These are phyloP conservation scores for Termitomyces sp. DNA, from an alignment of 768 basidiomycete genomes.

Conservation along the genomic window DNA sequence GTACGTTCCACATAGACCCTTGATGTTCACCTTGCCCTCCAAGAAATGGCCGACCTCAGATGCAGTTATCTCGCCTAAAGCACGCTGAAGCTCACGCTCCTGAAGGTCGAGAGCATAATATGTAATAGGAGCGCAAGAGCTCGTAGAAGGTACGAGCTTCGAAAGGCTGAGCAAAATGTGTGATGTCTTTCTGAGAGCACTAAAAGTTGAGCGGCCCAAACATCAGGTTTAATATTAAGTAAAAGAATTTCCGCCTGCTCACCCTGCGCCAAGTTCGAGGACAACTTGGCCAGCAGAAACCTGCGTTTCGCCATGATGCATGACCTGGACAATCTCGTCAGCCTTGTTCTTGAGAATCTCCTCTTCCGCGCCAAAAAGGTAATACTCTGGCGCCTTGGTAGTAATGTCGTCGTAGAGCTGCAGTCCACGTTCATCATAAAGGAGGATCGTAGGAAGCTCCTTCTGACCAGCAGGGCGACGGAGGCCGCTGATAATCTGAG, in stretches of 20 bases:
- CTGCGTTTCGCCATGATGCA: conserved; percentile 45
- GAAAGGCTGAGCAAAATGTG: conserved; percentile 74
- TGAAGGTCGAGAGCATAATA: conserved; percentile 96
- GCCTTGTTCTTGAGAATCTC: conserved; percentile 71
- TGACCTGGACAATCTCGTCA: conserved; percentile 66
- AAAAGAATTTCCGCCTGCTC: conserved; percentile 22
- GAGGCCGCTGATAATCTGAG: conserved; percentile 52
- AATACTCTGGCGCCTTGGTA: conserved; percentile 76
- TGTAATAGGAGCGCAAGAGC: conserved; percentile 47
- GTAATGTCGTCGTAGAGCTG: conserved; percentile 85
- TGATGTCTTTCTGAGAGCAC: conserved; percentile 85
- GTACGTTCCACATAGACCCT: conserved; percentile 90
- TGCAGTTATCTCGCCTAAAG: conserved; percentile 58
- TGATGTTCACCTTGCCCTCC: conserved; percentile 67
- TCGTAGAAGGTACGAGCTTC: conserved; percentile 33
- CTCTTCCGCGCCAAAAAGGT: conserved; percentile 86
- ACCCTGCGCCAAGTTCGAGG: conserved; percentile 95
- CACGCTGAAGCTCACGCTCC: conserved; percentile 76
- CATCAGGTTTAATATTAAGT: background rate
- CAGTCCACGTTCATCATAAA: conserved; percentile 86
- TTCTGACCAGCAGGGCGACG: conserved; percentile 48
- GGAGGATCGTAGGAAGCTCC: conserved; percentile 71
- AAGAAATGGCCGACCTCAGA: conserved; percentile 61
- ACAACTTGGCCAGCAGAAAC: conserved; percentile 48
- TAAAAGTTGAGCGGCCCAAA: conserved; percentile 22